phyloP scores from a whole-genome alignment of 2,329 filamentous ascomycete species.

The Cadophora gregata region DNA sequence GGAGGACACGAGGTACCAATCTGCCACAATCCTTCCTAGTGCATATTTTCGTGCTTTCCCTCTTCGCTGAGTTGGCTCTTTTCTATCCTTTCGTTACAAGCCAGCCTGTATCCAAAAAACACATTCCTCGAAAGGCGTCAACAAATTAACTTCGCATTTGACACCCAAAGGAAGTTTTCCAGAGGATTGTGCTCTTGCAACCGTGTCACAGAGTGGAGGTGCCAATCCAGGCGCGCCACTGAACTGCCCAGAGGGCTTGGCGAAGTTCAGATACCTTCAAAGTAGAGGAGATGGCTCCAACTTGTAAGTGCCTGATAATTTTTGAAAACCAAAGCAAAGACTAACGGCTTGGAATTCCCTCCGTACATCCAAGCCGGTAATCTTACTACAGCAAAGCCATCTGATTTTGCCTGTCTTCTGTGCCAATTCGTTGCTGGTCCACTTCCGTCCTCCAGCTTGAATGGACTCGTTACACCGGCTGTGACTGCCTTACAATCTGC shows the following conservation, averaged over 20 bases:
- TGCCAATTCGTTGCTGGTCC: constrained; percentile 18
- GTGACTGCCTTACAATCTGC: constrained; percentile 18
- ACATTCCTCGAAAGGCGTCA: neutral
- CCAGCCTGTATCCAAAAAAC: neutral
- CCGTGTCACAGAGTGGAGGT: constrained; percentile 19
- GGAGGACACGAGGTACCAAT: neutral
- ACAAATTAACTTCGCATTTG: neutral
- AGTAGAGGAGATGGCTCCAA: neutral
- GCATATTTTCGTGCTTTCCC: neutral
- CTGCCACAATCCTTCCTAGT: neutral
- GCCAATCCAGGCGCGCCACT: constrained; percentile 30
- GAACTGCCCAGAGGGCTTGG: constrained; percentile 34
- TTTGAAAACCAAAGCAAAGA: neutral
- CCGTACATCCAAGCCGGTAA: constrained; percentile 12
- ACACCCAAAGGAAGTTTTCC: neutral
- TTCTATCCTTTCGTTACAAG: neutral
- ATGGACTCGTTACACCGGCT: constrained; percentile 13
- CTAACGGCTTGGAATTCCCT: constrained; percentile 13
- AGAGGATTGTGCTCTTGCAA: neutral
- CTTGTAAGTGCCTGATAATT: neutral
- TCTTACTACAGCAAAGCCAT: neutral
- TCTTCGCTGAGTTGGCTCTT: neutral
- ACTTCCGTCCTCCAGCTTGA: constrained; percentile 14
- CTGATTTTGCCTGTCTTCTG: constrained; percentile 19
- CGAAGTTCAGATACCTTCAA: neutral